Evolutionary conservation across 2,329 filamentous ascomycete species (phyloP).

Genomic region (Curvularia verruculosa): DNA sequence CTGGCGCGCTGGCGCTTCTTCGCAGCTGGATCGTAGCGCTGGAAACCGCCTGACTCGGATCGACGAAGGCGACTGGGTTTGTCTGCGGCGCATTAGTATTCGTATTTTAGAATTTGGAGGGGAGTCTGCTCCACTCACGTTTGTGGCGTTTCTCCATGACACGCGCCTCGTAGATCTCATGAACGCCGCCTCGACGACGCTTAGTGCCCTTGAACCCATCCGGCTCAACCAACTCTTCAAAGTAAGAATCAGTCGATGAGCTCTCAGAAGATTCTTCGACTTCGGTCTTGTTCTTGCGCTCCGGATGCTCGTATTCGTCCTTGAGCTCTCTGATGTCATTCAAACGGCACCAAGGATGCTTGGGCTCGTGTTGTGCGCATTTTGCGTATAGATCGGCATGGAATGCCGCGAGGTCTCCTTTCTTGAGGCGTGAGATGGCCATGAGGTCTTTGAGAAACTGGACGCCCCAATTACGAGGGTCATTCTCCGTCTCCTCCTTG

Average conservation of each 20-base stretch:
- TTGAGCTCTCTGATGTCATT: constrained; percentile 41
- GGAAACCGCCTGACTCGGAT: constrained; percentile 30
- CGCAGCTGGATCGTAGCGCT: constrained; percentile 32
- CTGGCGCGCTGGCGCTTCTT: constrained; percentile 16
- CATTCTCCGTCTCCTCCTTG: constrained; percentile 41
- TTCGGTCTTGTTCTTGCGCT: constrained; percentile 14
- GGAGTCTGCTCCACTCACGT: constrained; percentile 21
- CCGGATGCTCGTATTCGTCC: constrained; percentile 37
- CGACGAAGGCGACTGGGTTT: constrained; percentile 36
- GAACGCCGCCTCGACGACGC: constrained; percentile 22
- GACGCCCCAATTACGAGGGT: constrained; percentile 46
- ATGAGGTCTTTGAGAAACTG: constrained; percentile 45
- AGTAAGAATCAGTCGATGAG: constrained; percentile 37
- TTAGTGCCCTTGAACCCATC: constrained; percentile 29
- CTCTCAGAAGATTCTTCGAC: constrained; percentile 22
- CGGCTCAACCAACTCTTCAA: constrained; percentile 39
- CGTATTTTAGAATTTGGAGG: not conserved
- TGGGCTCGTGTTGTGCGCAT: constrained; percentile 31
- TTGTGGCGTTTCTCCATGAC: constrained; percentile 35
- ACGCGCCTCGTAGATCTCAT: constrained; percentile 40
- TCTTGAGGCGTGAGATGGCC: constrained; percentile 40
- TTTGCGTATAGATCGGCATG: constrained; percentile 36
- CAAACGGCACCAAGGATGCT: constrained; percentile 42
- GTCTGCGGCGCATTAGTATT: constrained; percentile 22
- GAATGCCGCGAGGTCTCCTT: constrained; percentile 33